Conservation (phyloP, 345 rosid genomes). For the Sonneratia alba region DNA sequence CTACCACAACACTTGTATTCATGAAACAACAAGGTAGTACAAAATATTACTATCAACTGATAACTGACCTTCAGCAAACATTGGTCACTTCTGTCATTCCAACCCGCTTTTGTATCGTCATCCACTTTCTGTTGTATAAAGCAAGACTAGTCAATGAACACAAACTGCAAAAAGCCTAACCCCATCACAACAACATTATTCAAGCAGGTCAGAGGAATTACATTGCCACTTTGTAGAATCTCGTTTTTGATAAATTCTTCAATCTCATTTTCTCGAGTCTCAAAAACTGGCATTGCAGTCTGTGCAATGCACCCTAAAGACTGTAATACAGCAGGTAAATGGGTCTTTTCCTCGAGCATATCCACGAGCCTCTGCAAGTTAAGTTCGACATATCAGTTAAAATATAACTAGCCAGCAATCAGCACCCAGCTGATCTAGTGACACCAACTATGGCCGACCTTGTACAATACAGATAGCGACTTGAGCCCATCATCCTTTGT, state of each 20-base stretch:
- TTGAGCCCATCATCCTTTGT: constrained; percentile 94
- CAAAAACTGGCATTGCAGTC: constrained; percentile 94
- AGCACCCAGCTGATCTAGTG: background rate
- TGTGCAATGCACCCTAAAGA: constrained; percentile 96
- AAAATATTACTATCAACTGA: constrained; percentile 2
- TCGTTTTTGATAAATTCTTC: constrained; percentile 66
- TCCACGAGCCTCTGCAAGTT: constrained; percentile 81
- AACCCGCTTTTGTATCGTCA: constrained; percentile 31
- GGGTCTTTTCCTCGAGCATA: constrained; percentile 82
- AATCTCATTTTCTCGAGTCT: constrained; percentile 86
- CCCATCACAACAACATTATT: constrained; percentile 5
- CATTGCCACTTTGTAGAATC: constrained; percentile 51
- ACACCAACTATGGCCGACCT: constrained; percentile 33
- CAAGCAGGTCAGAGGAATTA: constrained; percentile 29
- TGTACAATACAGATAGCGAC: constrained; percentile 92
- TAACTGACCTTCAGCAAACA: constrained; percentile 80
- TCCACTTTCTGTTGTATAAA: constrained; percentile 55
- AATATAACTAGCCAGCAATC: background rate
- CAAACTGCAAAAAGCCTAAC: constrained; percentile 4
- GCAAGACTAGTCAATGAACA: constrained; percentile 17
- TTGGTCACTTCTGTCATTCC: constrained; percentile 79
- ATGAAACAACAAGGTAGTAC: background rate
- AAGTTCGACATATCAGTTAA: constrained; percentile 15
- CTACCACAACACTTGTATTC: background rate
- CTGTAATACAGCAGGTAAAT: constrained; percentile 88